phyloP scores from a whole-genome alignment of 108 stramenopile species.

The Discostella pseudostelligera region DNA sequence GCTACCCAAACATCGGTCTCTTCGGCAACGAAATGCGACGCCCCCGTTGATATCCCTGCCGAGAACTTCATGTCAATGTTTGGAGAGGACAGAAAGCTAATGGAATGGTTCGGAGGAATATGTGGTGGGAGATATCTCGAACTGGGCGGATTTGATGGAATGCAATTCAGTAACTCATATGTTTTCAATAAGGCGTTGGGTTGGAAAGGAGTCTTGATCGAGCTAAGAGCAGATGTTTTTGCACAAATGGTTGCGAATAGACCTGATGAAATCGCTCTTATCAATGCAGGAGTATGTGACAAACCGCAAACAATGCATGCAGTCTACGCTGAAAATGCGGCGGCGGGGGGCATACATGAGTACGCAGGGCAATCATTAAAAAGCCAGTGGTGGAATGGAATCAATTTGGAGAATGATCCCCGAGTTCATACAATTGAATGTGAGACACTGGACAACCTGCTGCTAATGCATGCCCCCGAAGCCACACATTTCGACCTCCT shows the following conservation, averaged over 20 bases:
- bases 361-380: not conserved
- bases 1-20: no score
- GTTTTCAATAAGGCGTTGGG: conserved; percentile 31
- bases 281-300: conserved; percentile 22
- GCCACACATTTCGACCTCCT: conserved; percentile 15
- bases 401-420: not conserved
- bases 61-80: not conserved
- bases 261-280: conserved; percentile 10
- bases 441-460: not conserved
- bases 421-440: not conserved
- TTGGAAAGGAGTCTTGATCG: conserved; percentile 40
- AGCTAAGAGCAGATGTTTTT: conserved; percentile 9
- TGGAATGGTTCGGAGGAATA: conserved; percentile 23
- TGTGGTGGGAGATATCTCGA: conserved; percentile 43
- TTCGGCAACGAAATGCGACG: no score
- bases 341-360: not conserved
- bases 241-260: conserved; percentile 19
- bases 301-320: not conserved
- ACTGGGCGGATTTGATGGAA: conserved; percentile 47
- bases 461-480: not conserved
- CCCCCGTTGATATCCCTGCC: no score
- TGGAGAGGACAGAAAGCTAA: conserved; percentile 19
- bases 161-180: conserved; percentile 30
- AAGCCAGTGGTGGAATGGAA: not conserved
- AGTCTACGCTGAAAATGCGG: not conserved